These are phyloP conservation scores for Fusarium albidum DNA, from an alignment of 2,329 filamentous ascomycete genomes.

Conservation along the genomic window DNA sequence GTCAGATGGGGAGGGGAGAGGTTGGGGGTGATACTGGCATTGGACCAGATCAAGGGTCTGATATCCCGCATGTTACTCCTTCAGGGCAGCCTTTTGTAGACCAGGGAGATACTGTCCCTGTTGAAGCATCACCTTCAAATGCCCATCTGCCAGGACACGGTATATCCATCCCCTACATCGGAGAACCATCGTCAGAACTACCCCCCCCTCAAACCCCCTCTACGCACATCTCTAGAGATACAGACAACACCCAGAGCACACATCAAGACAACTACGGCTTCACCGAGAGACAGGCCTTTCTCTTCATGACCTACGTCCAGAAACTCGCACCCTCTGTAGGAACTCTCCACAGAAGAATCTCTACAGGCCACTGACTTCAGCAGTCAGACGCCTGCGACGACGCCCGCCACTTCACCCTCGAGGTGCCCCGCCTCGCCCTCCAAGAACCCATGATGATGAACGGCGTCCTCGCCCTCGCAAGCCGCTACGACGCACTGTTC, in stretches of 20 bases:
- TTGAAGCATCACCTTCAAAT: not conserved
- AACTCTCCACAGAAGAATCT: not conserved
- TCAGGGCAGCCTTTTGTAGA: no score
- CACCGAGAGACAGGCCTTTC: conserved; percentile 10
- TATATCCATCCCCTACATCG: not conserved
- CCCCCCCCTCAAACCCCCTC: not conserved
- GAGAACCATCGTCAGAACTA: not conserved
- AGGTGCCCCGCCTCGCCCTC: conserved; percentile 55
- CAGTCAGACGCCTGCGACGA: conserved; percentile 30
- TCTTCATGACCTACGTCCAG: conserved; percentile 16
- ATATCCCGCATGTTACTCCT: no score
- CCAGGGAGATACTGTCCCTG: no score
- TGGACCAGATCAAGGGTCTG: no score
- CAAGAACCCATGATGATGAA: conserved; percentile 56
- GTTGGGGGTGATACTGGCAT: no score
- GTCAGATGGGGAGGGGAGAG: no score
- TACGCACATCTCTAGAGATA: not conserved
- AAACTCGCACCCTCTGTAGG: conserved; percentile 13
- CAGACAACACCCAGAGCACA: not conserved
- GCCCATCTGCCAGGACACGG: not conserved
- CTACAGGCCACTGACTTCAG: not conserved
- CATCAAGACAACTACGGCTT: not conserved
- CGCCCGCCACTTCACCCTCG: conserved; percentile 50
- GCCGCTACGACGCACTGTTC: conserved; percentile 52
- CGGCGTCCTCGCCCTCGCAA: conserved; percentile 55